Evolutionary conservation across 805 yeast genomes (phyloP), one percentile per base, ranked within the genome.

Genomic region (Hanseniaspora lindneri): DNA sequence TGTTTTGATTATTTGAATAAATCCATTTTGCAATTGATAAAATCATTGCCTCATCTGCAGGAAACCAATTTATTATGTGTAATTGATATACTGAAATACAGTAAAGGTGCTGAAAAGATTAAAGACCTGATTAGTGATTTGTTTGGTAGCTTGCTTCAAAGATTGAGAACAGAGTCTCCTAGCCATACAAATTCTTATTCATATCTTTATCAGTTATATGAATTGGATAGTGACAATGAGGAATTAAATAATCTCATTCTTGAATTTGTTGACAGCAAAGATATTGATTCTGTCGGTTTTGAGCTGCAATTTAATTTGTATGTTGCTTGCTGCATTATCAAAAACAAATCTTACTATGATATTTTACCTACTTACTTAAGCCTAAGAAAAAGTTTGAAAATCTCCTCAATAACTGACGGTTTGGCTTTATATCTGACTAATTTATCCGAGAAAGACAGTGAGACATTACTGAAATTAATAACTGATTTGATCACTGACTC

Each of bases 281-380:
- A 23, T 19, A 5, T 32, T 6, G 19, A 33, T 29, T 10, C 29
- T 21, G 14, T 8, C 4, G 19, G 8, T 17, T n/a, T 21, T 3
- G 25, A 29, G 25, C 16, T 17, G 8, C 14, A 23, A n/a, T 39
- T 28, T 13, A 24, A 46, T 14, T 21, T 46, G 6, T 46, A 9
- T 37, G 30, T 35, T 11, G 27, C 39, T 1, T 46, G 39, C 24
- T 46, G 43, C n/a, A 27, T 24, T 3, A 46, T 46, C 3, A 30
- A 20, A 3, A 23, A 32, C 3, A 46, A 39, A 25, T 11, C 25
- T 24, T 46, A 30, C 17, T 19, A 37, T 16, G n/a, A 23, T 3
- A 16, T 39, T 21, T 19, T 39, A 17, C 49, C 49, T 24, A 10
- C n/a, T n/a, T 46, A 24, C 16, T 46, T 39, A 16, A 33, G 39